phyloP scores from a whole-genome alignment of 1,139 yeast species.

The Yamadazyma triangularis region DNA sequence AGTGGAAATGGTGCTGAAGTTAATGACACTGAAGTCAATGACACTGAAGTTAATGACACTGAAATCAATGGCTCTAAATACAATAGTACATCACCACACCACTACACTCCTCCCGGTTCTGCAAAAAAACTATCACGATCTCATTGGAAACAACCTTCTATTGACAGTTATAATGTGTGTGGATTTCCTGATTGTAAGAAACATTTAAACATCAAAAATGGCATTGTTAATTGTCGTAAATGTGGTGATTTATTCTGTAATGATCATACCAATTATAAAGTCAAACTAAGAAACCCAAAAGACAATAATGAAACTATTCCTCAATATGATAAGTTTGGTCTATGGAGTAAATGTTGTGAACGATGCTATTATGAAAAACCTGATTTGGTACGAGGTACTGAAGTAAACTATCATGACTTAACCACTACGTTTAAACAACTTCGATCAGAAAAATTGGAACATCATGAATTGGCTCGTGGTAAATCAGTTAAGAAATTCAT shows the following conservation, averaged over 20 bases:
- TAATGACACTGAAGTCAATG: neutral
- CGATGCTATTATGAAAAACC: slow-evolving; percentile 55
- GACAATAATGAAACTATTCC: slow-evolving; percentile 27
- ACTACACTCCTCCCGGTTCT: slow-evolving; percentile 1
- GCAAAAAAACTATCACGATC: slow-evolving; percentile 33
- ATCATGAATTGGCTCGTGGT: slow-evolving; percentile 45
- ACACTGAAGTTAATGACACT: neutral
- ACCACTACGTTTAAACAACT: slow-evolving; percentile 37
- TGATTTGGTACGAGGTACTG: slow-evolving; percentile 43
- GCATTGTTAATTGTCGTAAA: slow-evolving; percentile 56
- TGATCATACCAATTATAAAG: slow-evolving; percentile 55
- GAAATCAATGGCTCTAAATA: too few relatives aligned
- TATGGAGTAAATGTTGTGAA: slow-evolving; percentile 69
- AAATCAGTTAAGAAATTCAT: slow-evolving; percentile 63
- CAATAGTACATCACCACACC: too few relatives aligned
- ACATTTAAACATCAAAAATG: slow-evolving; percentile 42
- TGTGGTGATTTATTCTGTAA: slow-evolving; percentile 76
- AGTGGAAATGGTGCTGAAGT: slow-evolving; percentile 2
- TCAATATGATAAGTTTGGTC: slow-evolving; percentile 40
- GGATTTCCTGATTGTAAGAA: slow-evolving; percentile 32
- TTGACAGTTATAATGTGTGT: slow-evolving; percentile 29
- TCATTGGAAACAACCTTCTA: slow-evolving; percentile 62
- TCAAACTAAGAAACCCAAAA: slow-evolving; percentile 41
- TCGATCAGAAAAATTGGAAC: slow-evolving; percentile 40
- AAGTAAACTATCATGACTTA: slow-evolving; percentile 39